These are phyloP conservation scores for Podospora appendiculata DNA, from an alignment of 495 filamentous ascomycete genomes.

Conservation along the genomic window DNA sequence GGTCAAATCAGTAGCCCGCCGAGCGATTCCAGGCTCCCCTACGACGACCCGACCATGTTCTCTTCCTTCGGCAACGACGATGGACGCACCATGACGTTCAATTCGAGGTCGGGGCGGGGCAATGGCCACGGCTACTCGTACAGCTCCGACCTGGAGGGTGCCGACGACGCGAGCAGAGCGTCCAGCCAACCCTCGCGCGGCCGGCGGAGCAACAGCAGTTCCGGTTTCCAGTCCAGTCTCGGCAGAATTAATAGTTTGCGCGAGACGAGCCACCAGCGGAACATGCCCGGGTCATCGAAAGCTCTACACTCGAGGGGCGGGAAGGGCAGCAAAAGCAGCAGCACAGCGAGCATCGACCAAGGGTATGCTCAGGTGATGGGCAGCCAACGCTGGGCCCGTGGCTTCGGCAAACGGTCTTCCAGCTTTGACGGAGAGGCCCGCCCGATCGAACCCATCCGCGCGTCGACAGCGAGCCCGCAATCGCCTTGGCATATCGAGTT, in stretches of 20 bases:
- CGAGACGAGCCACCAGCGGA: conserved; percentile 30
- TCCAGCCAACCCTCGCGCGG: conserved; percentile 47
- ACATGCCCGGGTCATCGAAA: conserved; percentile 24
- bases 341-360: conserved; percentile 61
- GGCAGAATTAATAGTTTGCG: conserved; percentile 57
- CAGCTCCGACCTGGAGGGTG: conserved; percentile 59
- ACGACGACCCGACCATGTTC: conserved; percentile 23
- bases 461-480: conserved; percentile 1
- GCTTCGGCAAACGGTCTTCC: conserved; percentile 56
- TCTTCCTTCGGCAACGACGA: conserved; percentile 20
- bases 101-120: conserved; percentile 31
- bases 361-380: conserved; percentile 47
- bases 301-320: conserved; percentile 41
- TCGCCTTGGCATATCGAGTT: conserved; percentile 37
- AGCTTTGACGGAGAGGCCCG: conserved; percentile 61
- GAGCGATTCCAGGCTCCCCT: conserved; percentile 11
- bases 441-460: conserved; percentile 8
- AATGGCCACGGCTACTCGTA: conserved; percentile 63
- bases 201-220: conserved; percentile 76
- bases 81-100: conserved; percentile 25
- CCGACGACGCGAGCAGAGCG: conserved; percentile 55
- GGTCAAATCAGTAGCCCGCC: conserved; percentile 34
- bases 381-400: conserved; percentile 50
- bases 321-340: conserved; percentile 67
- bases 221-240: conserved; percentile 55